Evolutionary conservation across 2,329 filamentous ascomycete species (phyloP).

Genomic region (Rugonectria rugulosa): DNA sequence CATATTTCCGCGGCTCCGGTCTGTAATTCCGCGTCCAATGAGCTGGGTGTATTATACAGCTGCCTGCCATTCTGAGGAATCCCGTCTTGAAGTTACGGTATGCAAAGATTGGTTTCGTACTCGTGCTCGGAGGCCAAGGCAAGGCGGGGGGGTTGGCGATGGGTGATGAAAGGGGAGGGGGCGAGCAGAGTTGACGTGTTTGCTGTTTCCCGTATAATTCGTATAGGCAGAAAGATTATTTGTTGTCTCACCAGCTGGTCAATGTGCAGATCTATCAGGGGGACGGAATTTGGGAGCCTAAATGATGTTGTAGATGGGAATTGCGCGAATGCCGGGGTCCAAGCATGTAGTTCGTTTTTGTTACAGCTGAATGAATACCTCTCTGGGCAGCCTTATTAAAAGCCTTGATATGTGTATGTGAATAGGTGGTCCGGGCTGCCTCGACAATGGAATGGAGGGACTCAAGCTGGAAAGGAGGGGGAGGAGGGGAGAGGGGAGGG

Average conservation of each 20-base stretch:
- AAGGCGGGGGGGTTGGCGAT: not conserved
- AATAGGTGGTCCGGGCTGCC: not conserved
- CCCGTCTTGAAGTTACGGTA: not conserved
- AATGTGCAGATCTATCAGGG: not conserved
- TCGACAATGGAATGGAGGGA: not conserved
- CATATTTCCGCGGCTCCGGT: not conserved
- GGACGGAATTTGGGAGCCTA: not conserved
- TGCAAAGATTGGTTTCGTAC: conserved; percentile 8
- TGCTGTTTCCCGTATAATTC: not conserved
- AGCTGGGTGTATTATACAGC: not conserved
- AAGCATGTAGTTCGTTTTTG: too few relatives aligned
- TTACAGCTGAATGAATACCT: too few relatives aligned
- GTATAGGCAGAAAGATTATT: not conserved
- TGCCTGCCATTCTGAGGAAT: not conserved
- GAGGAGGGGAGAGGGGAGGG: too few relatives aligned
- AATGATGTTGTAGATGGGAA: not conserved
- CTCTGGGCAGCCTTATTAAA: too few relatives aligned
- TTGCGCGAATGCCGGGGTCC: not conserved
- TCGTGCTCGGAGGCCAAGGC: not conserved
- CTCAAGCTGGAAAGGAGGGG: too few relatives aligned
- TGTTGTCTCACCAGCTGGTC: not conserved
- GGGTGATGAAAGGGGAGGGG: not conserved
- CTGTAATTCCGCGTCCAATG: not conserved
- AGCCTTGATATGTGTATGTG: not conserved
- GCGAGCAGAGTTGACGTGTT: not conserved